Percentiles rank a stretch among this genome's conserved stretches.
phyloP scores from a whole-genome alignment of 495 filamentous ascomycete species.

The Penicillium diatomitis region DNA sequence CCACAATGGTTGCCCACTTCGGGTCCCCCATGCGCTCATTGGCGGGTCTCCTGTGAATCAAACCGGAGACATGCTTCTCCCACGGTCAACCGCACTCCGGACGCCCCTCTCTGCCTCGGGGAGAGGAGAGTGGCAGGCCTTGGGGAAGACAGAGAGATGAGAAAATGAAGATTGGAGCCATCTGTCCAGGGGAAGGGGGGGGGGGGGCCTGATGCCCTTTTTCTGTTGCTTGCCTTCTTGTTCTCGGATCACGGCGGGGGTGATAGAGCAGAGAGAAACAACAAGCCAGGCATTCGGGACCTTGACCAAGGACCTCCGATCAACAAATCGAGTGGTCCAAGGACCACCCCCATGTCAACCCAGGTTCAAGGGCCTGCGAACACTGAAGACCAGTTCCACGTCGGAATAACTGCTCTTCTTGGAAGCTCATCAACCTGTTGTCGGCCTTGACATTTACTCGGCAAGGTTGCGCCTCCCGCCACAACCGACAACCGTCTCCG shows the following conservation, averaged over 20 bases:
- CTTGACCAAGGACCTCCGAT: no score
- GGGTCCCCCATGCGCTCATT: neutral
- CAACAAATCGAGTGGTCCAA: no score
- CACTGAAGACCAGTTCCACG: no score
- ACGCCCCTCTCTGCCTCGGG: neutral
- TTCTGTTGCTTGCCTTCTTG: no score
- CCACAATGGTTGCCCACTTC: constrained; percentile 7
- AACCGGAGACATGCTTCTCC: constrained; percentile 6
- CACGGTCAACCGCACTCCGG: constrained; percentile 1
- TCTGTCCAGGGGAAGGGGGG: no score
- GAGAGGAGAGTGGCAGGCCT: neutral
- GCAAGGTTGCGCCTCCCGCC: constrained; percentile 2
- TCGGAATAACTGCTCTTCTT: no score
- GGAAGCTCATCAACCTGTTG: no score
- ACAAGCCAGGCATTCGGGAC: neutral
- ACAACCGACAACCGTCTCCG: constrained; percentile 7
- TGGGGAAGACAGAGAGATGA: neutral
- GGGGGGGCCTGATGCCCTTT: no score
- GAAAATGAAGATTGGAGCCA: neutral
- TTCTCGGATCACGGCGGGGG: neutral
- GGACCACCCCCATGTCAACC: no score
- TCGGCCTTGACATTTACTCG: no score
- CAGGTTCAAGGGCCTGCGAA: no score
- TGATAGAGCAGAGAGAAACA: neutral
- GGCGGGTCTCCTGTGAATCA: neutral